A percentile compares a stretch with the other conserved stretches of the same genome.
Evolutionary conservation across 257 asterid genomes (phyloP).

Genomic region (Solanum medicagineum): DNA sequence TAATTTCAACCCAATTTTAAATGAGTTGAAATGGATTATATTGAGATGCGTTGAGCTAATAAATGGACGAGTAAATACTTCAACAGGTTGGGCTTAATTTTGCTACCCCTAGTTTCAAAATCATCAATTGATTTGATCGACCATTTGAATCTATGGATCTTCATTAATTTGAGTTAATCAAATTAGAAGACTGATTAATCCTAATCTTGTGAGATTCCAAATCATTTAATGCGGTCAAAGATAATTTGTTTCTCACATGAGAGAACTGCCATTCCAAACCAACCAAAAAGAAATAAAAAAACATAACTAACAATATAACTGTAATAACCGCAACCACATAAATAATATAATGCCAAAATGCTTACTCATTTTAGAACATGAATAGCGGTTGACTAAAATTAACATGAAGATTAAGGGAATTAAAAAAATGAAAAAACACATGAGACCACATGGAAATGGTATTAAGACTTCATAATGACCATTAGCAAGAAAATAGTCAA

Average conservation of each 20-base stretch:
- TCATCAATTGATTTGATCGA: neutral
- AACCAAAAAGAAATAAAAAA: neutral
- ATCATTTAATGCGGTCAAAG: neutral
- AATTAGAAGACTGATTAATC: neutral
- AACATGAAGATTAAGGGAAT: constrained; percentile 2
- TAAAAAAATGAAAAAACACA: constrained; percentile 22
- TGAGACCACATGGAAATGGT: constrained; percentile 66
- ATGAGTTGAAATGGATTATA: no score
- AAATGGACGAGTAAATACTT: rapidly evolving
- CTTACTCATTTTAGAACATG: constrained; percentile 2
- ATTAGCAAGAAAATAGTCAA: constrained; percentile 28
- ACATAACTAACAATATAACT: neutral
- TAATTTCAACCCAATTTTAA: no score
- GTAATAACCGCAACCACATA: neutral
- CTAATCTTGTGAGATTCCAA: neutral
- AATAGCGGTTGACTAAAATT: constrained; percentile 12
- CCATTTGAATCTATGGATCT: neutral
- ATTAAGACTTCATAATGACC: constrained; percentile 13
- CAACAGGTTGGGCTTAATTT: no score
- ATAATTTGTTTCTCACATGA: neutral
- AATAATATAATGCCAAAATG: neutral
- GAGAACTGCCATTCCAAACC: neutral
- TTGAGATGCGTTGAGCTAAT: no score
- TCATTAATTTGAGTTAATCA: neutral
- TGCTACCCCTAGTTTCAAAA: no score